Conservation (phyloP, 768 basidiomycete genomes). For the Collybia sp. region DNA sequence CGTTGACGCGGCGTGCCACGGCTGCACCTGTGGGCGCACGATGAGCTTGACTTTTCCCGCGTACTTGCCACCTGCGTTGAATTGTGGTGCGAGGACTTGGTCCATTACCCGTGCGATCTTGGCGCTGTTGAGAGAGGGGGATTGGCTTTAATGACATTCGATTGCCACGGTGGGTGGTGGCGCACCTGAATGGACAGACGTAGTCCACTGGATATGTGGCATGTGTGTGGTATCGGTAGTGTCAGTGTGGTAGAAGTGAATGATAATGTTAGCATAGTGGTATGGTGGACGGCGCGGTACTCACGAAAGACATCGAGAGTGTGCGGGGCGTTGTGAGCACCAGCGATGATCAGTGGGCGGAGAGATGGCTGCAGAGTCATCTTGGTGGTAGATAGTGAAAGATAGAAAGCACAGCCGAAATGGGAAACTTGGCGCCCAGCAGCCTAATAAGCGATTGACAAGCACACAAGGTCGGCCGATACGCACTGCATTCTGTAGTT, state of each 20-base stretch:
- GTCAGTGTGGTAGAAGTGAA: background rate
- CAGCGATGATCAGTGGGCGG: constrained; percentile 57
- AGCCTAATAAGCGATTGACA: no score
- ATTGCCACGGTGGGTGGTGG: background rate
- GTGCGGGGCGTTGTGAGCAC: constrained; percentile 57
- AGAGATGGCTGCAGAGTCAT: constrained; percentile 85
- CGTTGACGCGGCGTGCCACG: constrained; percentile 77
- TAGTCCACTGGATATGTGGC: constrained; percentile 62
- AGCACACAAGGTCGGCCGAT: no score
- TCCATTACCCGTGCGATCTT: constrained; percentile 62
- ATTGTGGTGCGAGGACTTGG: constrained; percentile 50
- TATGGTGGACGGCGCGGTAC: constrained; percentile 13
- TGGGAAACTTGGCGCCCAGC: no score
- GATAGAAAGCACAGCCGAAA: background rate
- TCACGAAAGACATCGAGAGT: constrained; percentile 76
- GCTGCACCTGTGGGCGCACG: constrained; percentile 68
- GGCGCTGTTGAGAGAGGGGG: constrained; percentile 31
- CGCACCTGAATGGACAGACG: constrained; percentile 83
- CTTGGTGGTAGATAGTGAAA: background rate
- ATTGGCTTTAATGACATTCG: background rate
- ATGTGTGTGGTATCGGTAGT: background rate
- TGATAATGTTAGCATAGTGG: background rate
- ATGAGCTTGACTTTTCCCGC: constrained; percentile 71
- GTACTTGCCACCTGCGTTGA: constrained; percentile 58
- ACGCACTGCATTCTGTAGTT: no score